Evolutionary conservation across 768 basidiomycete species (phyloP), one percentile per base, ranked within the genome.

Genomic region (Fomitopsis pulvina): DNA sequence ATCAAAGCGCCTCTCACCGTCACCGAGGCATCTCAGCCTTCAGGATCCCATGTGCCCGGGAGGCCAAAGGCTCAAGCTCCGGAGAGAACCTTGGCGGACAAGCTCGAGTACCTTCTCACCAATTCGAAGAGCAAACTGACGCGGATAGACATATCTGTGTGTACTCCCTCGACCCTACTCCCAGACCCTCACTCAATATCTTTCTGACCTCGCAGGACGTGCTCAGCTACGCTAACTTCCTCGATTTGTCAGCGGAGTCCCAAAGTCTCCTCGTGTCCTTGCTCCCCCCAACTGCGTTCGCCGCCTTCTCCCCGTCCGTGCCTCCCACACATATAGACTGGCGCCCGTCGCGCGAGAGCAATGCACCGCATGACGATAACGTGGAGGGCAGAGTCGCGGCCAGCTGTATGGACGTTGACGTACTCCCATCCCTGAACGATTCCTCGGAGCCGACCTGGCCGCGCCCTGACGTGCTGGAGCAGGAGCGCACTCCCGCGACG

Each of bases 51-150:
- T 29, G 42, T 44, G 12, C 43, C 25, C 11, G 26, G n/a, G 21
- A 46, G 16, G 27, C 37, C 22, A 34, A 48, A 29, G 38, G 11
- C 47, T 2, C 51, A 52, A n/a, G 52, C 51, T 21, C 12, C 30
- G 0, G 52, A 51, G 39, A 53, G 53, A 41, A 67, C 66, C 45
- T 65, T 66, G 4, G 65, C 60, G 18, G 64, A 70, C 32, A 63
- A 71, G 42, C 62, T 75, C 22, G 66, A 68, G 16, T 60, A 54
- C 29, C 60, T 80, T 41, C 60, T 80, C 8, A 66, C 74, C 50
- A 73, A 68, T 60, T 61, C 73, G 1, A 76, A 74, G 60, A 80
- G 79, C 61, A 60, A 68, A 16, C 63, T 80, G 8, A 74, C 75
- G 9, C 69, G 62, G 24, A 63, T 77, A 54, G 71, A 80, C 48